phyloP scores from a whole-genome alignment of 2,329 filamentous ascomycete species.

The Macroventuria anomochaeta region DNA sequence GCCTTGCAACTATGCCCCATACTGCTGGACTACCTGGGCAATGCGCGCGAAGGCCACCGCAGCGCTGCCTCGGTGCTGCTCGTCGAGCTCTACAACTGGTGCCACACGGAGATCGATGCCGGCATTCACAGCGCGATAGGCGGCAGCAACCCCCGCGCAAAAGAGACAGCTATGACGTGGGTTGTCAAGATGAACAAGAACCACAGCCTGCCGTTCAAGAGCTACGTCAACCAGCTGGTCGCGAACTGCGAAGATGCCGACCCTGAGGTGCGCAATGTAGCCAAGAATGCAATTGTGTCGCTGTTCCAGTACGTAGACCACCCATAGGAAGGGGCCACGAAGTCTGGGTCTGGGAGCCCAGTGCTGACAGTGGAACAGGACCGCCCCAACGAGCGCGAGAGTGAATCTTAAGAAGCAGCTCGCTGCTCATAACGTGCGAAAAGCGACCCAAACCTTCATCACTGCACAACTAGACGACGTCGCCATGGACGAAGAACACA shows the following conservation, averaged over 20 bases:
- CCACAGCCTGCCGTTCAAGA: constrained; percentile 78
- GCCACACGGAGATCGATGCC: constrained; percentile 76
- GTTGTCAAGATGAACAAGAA: constrained; percentile 84
- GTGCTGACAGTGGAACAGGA: constrained; percentile 55
- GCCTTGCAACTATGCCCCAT: constrained; percentile 74
- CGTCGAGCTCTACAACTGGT: constrained; percentile 75
- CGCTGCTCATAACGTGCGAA: constrained; percentile 81
- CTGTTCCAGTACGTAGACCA: constrained; percentile 71
- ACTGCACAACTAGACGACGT: constrained; percentile 76
- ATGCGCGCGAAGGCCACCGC: constrained; percentile 85
- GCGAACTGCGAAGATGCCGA: constrained; percentile 90
- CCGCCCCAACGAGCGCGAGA: constrained; percentile 82
- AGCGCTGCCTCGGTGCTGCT: constrained; percentile 76
- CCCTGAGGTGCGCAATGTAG: constrained; percentile 81
- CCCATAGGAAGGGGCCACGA: background rate
- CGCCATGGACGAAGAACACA: constrained; percentile 48
- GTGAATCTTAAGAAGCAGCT: constrained; percentile 88
- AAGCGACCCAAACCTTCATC: constrained; percentile 83
- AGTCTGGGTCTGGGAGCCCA: background rate
- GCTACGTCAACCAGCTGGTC: constrained; percentile 82
- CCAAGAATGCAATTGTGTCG: constrained; percentile 83
- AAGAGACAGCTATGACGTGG: constrained; percentile 86
- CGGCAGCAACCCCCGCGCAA: constrained; percentile 82
- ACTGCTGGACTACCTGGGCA: constrained; percentile 83
- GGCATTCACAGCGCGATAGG: constrained; percentile 77